These are phyloP conservation scores for Microbotryomycetes sp. DNA, from an alignment of 1,284 basidiomycete species.

Conservation along the genomic window DNA sequence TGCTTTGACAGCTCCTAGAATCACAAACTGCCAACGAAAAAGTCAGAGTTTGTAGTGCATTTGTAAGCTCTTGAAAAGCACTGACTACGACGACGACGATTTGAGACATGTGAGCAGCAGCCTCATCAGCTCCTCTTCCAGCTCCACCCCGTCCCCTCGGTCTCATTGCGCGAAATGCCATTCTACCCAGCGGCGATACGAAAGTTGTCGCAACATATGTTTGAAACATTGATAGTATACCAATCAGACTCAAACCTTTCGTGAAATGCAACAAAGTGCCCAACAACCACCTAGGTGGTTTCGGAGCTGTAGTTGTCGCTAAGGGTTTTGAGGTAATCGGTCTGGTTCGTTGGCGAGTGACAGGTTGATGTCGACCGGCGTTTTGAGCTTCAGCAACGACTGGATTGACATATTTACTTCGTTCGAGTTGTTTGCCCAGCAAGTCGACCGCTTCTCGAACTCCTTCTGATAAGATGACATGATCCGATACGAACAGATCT, in stretches of 20 bases:
- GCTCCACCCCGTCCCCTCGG: not conserved
- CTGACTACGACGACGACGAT: slow-evolving; percentile 13
- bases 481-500: slow-evolving; percentile 25
- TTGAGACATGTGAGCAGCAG: slow-evolving; percentile 4
- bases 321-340: not conserved
- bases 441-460: slow-evolving; percentile 26
- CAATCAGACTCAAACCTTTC: slow-evolving; percentile 17
- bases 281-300: not conserved
- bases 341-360: too few relatives aligned
- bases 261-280: slow-evolving; percentile 12
- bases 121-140: slow-evolving; percentile 12
- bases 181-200: slow-evolving; percentile 20
- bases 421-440: slow-evolving; percentile 21
- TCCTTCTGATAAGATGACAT: slow-evolving; percentile 26
- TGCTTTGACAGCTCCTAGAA: slow-evolving; percentile 14
- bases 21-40: slow-evolving; percentile 10
- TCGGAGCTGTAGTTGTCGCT: not conserved
- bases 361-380: too few relatives aligned
- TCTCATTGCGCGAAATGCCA: slow-evolving; percentile 10
- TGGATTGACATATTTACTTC: slow-evolving; percentile 1
- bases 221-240: slow-evolving; percentile 17
- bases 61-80: not conserved
- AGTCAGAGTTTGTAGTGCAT: not conserved
- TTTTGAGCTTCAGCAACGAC: not conserved
- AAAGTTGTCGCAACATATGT: slow-evolving; percentile 18